Conservation (phyloP, 352 stramenopile species). For the Globisporangium echinulatum region DNA sequence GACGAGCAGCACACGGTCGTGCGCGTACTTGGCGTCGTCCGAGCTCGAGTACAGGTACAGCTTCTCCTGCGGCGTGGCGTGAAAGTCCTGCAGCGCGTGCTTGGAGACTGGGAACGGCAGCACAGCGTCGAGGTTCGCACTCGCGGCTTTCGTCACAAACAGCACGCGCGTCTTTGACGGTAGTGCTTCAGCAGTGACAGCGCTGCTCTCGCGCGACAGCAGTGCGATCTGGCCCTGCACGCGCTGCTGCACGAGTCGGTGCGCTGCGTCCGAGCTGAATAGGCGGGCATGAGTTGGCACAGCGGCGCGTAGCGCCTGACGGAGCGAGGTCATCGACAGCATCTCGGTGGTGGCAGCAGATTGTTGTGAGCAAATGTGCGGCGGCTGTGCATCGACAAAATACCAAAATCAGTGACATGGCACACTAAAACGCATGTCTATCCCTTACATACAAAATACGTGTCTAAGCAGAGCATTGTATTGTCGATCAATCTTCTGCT, state of each 20-base stretch:
- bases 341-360: not conserved
- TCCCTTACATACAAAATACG: not conserved
- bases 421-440: too few species aligned
- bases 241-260: constrained; percentile 59
- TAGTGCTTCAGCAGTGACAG: not conserved
- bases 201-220: constrained; percentile 3
- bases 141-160: constrained; percentile 26
- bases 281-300: constrained; percentile 16
- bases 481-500: too few species aligned
- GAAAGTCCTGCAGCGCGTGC: constrained; percentile 62
- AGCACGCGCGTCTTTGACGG: constrained; percentile 41
- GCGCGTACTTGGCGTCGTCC: constrained; percentile 22
- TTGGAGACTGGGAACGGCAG: constrained; percentile 65
- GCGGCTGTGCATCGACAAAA: not conserved
- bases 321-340: constrained; percentile 5
- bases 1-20: constrained; percentile 65
- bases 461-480: not conserved
- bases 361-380: not conserved
- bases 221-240: constrained; percentile 46
- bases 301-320: constrained; percentile 4
- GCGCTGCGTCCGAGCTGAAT: constrained; percentile 36
- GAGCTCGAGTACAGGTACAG: constrained; percentile 63
- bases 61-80: constrained; percentile 56
- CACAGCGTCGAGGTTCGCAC: constrained; percentile 20
- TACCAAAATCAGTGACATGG: too few species aligned